These are phyloP conservation scores for Aspergillus hortae DNA, from an alignment of 2,329 filamentous ascomycete genomes.

Conservation along the genomic window DNA sequence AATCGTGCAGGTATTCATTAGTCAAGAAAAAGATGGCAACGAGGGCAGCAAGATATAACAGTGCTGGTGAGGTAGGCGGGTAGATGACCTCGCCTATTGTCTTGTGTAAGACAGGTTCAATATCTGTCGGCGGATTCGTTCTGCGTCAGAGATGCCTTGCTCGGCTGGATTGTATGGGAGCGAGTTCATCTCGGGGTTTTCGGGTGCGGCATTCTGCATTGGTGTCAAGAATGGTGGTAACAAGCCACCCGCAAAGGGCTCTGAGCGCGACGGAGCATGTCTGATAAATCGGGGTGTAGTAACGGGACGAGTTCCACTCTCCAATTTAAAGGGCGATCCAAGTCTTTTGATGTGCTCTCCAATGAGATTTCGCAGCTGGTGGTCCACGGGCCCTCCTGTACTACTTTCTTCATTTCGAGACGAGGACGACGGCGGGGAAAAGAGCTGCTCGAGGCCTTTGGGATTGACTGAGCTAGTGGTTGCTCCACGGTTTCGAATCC, in stretches of 20 bases:
- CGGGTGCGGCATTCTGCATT: slow-evolving; percentile 12
- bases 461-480: slow-evolving; percentile 56
- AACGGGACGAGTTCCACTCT: slow-evolving; percentile 32
- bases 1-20: slow-evolving; percentile 26
- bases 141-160: slow-evolving; percentile 35
- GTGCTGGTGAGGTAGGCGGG: slow-evolving; percentile 4
- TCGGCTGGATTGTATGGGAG: slow-evolving; percentile 32
- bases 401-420: slow-evolving; percentile 23
- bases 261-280: slow-evolving; percentile 43
- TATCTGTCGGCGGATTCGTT: slow-evolving; percentile 38
- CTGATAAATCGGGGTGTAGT: slow-evolving; percentile 29
- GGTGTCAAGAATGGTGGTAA: slow-evolving; percentile 17
- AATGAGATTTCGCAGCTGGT: slow-evolving; percentile 30
- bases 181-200: slow-evolving; percentile 11
- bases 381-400: slow-evolving; percentile 19
- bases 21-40: slow-evolving; percentile 14
- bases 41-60: slow-evolving; percentile 21
- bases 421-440: slow-evolving; percentile 47
- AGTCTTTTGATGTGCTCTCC: slow-evolving; percentile 43
- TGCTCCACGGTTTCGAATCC: slow-evolving; percentile 60
- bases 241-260: slow-evolving; percentile 37
- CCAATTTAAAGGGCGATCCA: slow-evolving; percentile 46
- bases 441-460: slow-evolving; percentile 52
- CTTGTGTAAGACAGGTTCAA: slow-evolving; percentile 33
- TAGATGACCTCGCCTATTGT: slow-evolving; percentile 13